A percentile compares a stretch with the other conserved stretches of the same genome.
These are phyloP conservation scores for Persicaria maculosa DNA, from an alignment of 148 eudicot genomes.

Conservation along the genomic window DNA sequence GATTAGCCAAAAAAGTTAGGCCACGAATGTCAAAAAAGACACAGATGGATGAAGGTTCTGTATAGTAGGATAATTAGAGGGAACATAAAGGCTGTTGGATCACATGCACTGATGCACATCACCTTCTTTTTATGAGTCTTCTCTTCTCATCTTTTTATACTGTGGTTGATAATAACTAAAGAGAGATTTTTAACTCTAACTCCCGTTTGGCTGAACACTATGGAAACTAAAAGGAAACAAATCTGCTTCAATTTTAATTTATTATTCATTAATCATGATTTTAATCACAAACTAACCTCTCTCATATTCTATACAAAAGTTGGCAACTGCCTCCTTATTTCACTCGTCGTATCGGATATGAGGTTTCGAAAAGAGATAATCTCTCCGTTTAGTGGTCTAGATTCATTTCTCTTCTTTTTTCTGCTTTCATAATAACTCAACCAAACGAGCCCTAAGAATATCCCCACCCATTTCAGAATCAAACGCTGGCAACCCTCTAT, in stretches of 20 bases:
- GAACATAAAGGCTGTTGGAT: slow-evolving; percentile 59
- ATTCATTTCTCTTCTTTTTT: no score
- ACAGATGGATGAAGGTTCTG: slow-evolving; percentile 14
- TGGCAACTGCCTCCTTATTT: no score
- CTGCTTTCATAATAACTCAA: no score
- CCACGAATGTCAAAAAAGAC: slow-evolving; percentile 27
- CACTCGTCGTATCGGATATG: no score
- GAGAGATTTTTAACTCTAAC: background rate
- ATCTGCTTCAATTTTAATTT: no score
- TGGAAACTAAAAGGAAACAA: no score
- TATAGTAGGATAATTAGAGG: slow-evolving; percentile 23
- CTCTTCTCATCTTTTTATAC: slow-evolving; percentile 53
- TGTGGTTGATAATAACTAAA: slow-evolving; percentile 24
- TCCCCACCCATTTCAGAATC: slow-evolving; percentile 23
- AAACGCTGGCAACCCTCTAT: slow-evolving; percentile 31
- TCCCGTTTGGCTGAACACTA: no score
- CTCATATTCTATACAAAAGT: no score
- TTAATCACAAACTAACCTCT: no score
- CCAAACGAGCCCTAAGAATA: background rate
- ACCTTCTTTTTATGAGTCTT: slow-evolving; percentile 32
- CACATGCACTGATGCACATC: slow-evolving; percentile 40
- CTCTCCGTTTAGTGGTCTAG: no score
- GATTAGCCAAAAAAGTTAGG: slow-evolving; percentile 31
- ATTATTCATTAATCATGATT: no score
- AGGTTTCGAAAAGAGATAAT: no score